phyloP scores from a whole-genome alignment of 352 stramenopile genomes.

The Pythium rhizo-oryzae region DNA sequence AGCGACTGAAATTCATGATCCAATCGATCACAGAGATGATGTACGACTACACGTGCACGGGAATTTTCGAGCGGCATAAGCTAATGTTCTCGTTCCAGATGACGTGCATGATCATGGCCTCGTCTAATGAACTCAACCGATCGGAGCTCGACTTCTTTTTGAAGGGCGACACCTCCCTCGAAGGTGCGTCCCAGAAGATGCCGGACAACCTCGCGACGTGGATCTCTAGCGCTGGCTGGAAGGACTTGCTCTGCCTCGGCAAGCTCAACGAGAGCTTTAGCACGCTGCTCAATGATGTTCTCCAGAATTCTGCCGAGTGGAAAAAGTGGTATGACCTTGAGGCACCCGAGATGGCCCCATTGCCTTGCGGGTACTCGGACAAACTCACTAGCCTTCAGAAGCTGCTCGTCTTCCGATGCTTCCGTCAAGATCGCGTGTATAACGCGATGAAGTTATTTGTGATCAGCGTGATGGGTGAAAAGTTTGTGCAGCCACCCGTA shows the following conservation, averaged over 20 bases:
- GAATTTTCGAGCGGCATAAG: conserved; percentile 98
- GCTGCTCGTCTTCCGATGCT: conserved; percentile 93
- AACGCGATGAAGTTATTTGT: conserved; percentile 97
- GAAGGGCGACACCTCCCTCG: conserved; percentile 93
- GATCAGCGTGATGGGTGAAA: conserved; percentile 90
- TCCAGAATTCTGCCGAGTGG: conserved; percentile 65
- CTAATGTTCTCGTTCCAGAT: conserved; percentile 98
- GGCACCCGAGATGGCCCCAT: conserved; percentile 75
- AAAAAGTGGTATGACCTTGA: conserved; percentile 95
- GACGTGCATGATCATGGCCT: conserved; percentile 95
- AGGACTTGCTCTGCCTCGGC: conserved; percentile 89
- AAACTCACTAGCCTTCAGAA: conserved; percentile 89
- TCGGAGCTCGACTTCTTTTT: conserved; percentile 95
- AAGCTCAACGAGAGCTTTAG: conserved; percentile 74
- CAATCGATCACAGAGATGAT: conserved; percentile 92
- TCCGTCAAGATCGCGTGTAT: conserved; percentile 95
- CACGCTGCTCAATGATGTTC: conserved; percentile 54
- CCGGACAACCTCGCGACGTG: conserved; percentile 71
- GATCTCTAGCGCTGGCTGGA: conserved; percentile 91
- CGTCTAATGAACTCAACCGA: conserved; percentile 81
- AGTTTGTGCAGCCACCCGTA: conserved; percentile 95
- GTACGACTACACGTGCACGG: conserved; percentile 97
- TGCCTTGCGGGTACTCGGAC: conserved; percentile 84
- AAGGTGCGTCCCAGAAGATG: conserved; percentile 67
- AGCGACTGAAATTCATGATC: conserved; percentile 87